These are phyloP conservation scores for Tubosaeta sp. DNA, from an alignment of 768 basidiomycete genomes.

Conservation along the genomic window DNA sequence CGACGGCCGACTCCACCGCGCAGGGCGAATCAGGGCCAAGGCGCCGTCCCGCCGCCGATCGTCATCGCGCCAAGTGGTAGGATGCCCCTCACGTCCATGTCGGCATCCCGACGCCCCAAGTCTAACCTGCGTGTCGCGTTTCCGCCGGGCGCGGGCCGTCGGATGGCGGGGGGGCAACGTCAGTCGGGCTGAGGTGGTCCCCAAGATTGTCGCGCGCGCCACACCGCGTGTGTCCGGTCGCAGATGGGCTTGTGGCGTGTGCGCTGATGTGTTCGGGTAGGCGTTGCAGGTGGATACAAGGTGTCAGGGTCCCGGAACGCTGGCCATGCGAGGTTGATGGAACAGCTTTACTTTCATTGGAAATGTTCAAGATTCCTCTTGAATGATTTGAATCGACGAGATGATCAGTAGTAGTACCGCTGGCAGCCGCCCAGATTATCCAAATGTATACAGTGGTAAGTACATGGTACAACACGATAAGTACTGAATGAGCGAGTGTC, in stretches of 20 bases:
- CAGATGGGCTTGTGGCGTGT: conserved; percentile 5
- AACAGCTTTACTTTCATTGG: no score
- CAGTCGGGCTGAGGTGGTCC: background rate
- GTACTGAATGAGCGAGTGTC: no score
- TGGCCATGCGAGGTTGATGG: conserved; percentile 9
- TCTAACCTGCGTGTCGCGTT: conserved; percentile 1
- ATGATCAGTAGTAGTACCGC: no score
- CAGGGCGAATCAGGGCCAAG: background rate
- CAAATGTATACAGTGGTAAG: background rate
- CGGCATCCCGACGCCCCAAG: background rate
- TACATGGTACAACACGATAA: background rate
- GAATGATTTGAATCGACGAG: no score
- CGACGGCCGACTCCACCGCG: conserved; percentile 5
- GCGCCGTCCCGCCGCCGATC: conserved; percentile 2
- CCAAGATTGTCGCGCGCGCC: conserved; percentile 9
- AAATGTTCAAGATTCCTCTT: no score
- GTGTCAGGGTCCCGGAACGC: conserved; percentile 10
- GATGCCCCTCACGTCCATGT: conserved; percentile 6
- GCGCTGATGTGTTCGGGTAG: conserved; percentile 20
- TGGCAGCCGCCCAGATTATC: background rate
- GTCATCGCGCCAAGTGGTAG: conserved; percentile 10
- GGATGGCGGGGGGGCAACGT: background rate
- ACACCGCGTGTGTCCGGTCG: conserved; percentile 21
- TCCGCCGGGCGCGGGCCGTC: background rate
- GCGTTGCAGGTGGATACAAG: conserved; percentile 4